phyloP scores from a whole-genome alignment of 345 rosid genomes.

The Corchorus olitorius region DNA sequence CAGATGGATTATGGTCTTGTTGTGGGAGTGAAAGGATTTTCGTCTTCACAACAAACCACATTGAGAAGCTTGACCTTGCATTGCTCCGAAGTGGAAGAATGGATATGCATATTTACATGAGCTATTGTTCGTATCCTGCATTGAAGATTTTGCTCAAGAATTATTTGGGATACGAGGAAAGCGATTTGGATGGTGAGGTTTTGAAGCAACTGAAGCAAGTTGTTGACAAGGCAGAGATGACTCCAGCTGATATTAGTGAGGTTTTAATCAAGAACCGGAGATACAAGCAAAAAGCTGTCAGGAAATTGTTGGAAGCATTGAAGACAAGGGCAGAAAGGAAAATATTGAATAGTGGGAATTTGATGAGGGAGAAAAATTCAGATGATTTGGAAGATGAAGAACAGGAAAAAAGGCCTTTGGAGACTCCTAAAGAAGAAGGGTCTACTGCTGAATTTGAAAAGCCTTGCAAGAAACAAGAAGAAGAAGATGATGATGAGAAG shows the following conservation, averaged over 20 bases:
- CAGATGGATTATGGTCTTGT: constrained; percentile 97
- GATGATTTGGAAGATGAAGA: constrained; percentile 40
- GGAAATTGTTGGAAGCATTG: constrained; percentile 56
- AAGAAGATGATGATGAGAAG: neutral
- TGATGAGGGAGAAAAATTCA: constrained; percentile 31
- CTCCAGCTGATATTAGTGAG: constrained; percentile 95
- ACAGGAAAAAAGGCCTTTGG: constrained; percentile 87
- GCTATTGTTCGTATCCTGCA: constrained; percentile 66
- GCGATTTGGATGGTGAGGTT: constrained; percentile 31
- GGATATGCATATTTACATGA: constrained; percentile 98
- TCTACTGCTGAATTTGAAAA: constrained; percentile 28
- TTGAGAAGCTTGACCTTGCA: constrained; percentile 90
- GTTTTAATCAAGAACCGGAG: constrained; percentile 73
- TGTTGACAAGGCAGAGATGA: constrained; percentile 70
- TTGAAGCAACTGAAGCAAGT: constrained; percentile 50
- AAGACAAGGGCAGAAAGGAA: constrained; percentile 50
- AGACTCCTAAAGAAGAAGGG: constrained; percentile 51
- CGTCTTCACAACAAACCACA: constrained; percentile 90
- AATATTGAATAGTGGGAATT: constrained; percentile 29
- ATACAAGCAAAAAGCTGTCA: constrained; percentile 52
- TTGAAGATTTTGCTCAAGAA: constrained; percentile 72
- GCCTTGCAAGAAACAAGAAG: constrained; percentile 28
- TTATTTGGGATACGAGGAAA: constrained; percentile 53
- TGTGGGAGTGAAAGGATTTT: constrained; percentile 97
- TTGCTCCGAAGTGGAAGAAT: constrained; percentile 89